Evolutionary conservation across 495 filamentous ascomycete genomes (phyloP).

Genomic region (Podospora pseudocomata): DNA sequence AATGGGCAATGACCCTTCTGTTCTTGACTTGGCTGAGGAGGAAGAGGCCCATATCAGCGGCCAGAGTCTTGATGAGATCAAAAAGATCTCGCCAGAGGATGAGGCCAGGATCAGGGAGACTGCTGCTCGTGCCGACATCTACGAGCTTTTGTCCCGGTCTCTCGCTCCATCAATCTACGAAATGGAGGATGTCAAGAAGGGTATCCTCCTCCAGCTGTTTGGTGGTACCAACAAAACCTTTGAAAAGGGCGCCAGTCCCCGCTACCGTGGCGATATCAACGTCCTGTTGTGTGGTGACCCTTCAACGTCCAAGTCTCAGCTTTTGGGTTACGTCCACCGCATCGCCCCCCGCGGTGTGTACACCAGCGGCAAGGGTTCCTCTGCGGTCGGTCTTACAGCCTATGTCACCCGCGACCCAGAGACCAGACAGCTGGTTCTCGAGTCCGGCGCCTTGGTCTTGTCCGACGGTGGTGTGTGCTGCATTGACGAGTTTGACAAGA

Average conservation of each 20-base stretch:
- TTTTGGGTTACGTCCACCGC: slow-evolving; percentile 92
- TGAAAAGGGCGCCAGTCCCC: slow-evolving; percentile 91
- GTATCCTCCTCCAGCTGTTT: slow-evolving; percentile 92
- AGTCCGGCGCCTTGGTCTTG: slow-evolving; percentile 91
- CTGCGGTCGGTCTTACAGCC: slow-evolving; percentile 95
- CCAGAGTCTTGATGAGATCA: slow-evolving; percentile 71
- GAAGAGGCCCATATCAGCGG: slow-evolving; percentile 80
- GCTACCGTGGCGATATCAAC: slow-evolving; percentile 96
- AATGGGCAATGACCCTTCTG: slow-evolving; percentile 86
- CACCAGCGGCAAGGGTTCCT: slow-evolving; percentile 95
- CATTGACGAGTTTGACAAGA: slow-evolving; percentile 99
- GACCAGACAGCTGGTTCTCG: slow-evolving; percentile 90
- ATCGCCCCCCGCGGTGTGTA: slow-evolving; percentile 97
- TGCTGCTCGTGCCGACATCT: slow-evolving; percentile 78
- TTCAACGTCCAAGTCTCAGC: slow-evolving; percentile 91
- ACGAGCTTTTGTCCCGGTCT: slow-evolving; percentile 88
- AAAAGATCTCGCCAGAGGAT: slow-evolving; percentile 85
- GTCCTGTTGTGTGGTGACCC: slow-evolving; percentile 94
- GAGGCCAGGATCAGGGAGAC: slow-evolving; percentile 84
- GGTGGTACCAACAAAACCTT: slow-evolving; percentile 99
- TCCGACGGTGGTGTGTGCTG: slow-evolving; percentile 97
- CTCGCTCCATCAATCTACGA: slow-evolving; percentile 95
- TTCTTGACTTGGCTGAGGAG: slow-evolving; percentile 54
- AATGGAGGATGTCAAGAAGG: slow-evolving; percentile 98
- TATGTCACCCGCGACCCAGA: slow-evolving; percentile 92